Base-by-base conservation (phyloP, 2,329 filamentous ascomycete species). In the Dothideomycetes sp. region DNA sequence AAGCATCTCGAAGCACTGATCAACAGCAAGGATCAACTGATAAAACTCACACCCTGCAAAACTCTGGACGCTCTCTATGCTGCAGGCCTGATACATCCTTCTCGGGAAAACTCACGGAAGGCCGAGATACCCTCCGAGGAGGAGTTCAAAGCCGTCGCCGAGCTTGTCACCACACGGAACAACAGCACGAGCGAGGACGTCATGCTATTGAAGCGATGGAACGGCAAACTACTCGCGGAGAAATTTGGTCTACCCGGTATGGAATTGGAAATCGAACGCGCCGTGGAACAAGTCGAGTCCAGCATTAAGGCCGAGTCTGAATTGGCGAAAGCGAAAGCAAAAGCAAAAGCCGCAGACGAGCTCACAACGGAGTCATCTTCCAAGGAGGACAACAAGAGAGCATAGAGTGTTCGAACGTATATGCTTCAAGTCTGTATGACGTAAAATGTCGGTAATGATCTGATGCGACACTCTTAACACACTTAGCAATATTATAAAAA, bases 1-100 rank as follows among this genome's bases (percentile, higher is more conserved):
- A 83, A 78, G 53, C 84, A 96, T 58, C 67, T 96, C 23, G 76
- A 89, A 50, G 91, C 85, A 60, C 73, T 98, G 10, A 62, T 89
- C 28, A 66, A 82, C 43, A 80, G 88, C 49, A 76, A 81, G 10
- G 30, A 41, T 12, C 17, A 29, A 33, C 73, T 91, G 19, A 67
- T 94, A 27, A 70, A 68, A 2, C 68, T 77, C 1, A 68, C 70
- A 11, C 79, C 86, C 1, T 86, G 82, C 1, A 64, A 73, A 11
- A 67, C 74, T 5, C 71, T 98, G 33, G 83, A 94, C 57, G 65
- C 77, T 36, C 68, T 93, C 36, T 98, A 96, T 58, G 64, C 72
- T 1, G 62, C 64, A 12, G 68, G 67, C 18, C 58, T 70, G 17
- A 61, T 67, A 45, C 62, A 69, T 39, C 60, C 63, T 1, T 61